Percentiles rank a stretch among this genome's conserved stretches.
phyloP scores from a whole-genome alignment of 176 grass and related monocot genomes.

The Oryza longistaminata region DNA sequence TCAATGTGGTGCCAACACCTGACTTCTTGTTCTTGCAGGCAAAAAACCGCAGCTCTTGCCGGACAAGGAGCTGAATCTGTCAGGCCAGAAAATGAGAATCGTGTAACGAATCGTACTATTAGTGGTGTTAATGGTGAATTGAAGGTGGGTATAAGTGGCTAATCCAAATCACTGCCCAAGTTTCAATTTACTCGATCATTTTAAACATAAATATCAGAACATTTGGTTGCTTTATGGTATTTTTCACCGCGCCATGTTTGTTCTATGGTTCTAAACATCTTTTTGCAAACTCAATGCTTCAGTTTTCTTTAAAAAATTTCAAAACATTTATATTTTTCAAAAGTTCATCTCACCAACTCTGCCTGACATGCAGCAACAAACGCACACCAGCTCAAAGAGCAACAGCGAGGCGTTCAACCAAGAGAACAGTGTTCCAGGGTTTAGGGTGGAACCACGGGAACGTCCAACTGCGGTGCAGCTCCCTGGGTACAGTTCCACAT shows the following conservation, averaged over 20 bases:
- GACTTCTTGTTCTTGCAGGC: slow-evolving; percentile 46
- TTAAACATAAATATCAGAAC: background rate
- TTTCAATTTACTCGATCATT: background rate
- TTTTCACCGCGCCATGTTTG: too few relatives aligned
- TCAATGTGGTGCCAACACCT: slow-evolving; percentile 27
- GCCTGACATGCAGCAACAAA: slow-evolving; percentile 39
- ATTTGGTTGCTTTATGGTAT: background rate
- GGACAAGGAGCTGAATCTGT: slow-evolving; percentile 60
- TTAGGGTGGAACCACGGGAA: slow-evolving; percentile 40
- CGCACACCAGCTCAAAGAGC: slow-evolving; percentile 61
- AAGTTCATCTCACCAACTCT: slow-evolving; percentile 12
- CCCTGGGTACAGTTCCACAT: slow-evolving; percentile 28
- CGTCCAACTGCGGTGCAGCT: slow-evolving; percentile 31
- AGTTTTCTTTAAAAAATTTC: background rate
- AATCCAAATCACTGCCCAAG: slow-evolving; percentile 2
- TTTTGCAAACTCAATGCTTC: background rate
- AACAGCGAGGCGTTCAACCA: slow-evolving; percentile 45
- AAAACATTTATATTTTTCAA: background rate
- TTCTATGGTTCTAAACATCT: slow-evolving; percentile 4
- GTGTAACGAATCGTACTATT: slow-evolving; percentile 37
- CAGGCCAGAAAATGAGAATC: slow-evolving; percentile 55
- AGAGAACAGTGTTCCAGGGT: slow-evolving; percentile 53
- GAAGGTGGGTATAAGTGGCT: slow-evolving; percentile 38
- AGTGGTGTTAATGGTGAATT: slow-evolving; percentile 40
- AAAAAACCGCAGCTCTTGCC: slow-evolving; percentile 48